These are phyloP conservation scores for Simmondsia chinensis DNA, from an alignment of 148 eudicot genomes.

Conservation along the genomic window DNA sequence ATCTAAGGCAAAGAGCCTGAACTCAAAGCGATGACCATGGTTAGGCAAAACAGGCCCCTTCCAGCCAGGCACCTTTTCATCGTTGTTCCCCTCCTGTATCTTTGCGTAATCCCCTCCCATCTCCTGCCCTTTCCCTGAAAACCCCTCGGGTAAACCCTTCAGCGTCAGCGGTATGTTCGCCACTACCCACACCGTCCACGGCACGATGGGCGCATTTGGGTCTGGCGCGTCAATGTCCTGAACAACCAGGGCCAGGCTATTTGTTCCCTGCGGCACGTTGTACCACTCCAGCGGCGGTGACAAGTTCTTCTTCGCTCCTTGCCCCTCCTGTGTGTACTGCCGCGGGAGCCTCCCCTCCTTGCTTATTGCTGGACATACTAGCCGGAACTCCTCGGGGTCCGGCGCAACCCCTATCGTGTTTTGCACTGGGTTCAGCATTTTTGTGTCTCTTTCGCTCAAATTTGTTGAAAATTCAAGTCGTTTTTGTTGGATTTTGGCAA, in stretches of 20 bases:
- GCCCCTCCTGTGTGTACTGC: conserved; percentile 58
- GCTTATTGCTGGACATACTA: conserved; percentile 35
- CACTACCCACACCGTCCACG: conserved; percentile 71
- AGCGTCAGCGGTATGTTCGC: conserved; percentile 48
- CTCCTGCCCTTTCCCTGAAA: conserved; percentile 47
- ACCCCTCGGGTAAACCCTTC: conserved; percentile 71
- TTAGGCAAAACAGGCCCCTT: conserved; percentile 37
- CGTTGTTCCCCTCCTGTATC: conserved; percentile 56
- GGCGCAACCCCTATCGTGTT: neutral
- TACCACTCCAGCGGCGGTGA: conserved; percentile 73
- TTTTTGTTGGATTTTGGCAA: neutral
- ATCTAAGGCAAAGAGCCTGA: conserved; percentile 68
- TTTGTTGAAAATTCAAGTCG: neutral
- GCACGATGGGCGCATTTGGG: conserved; percentile 41
- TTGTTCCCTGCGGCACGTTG: conserved; percentile 48
- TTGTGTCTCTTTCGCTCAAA: neutral
- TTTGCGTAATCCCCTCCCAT: conserved; percentile 31
- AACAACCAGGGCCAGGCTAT: conserved; percentile 55
- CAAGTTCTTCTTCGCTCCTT: conserved; percentile 26
- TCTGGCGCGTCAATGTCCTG: conserved; percentile 66
- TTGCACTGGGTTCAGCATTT: neutral
- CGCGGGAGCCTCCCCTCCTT: conserved; percentile 40
- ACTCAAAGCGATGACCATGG: conserved; percentile 61
- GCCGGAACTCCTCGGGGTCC: conserved; percentile 33
- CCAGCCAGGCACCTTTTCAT: conserved; percentile 66